Conservation (phyloP, 352 stramenopile species). For the Peronosclerospora sorghi region DNA sequence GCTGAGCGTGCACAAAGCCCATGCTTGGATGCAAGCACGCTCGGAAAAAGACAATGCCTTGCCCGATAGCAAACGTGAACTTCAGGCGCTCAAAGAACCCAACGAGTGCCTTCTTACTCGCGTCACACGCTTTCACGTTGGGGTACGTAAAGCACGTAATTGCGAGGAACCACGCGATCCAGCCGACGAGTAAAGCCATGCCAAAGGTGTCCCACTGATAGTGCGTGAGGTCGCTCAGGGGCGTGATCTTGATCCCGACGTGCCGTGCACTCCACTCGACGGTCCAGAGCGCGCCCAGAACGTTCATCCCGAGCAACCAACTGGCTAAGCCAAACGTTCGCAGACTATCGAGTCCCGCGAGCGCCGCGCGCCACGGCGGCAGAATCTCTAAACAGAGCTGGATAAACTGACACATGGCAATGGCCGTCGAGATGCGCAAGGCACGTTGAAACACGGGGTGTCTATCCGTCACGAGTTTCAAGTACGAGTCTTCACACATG, state of each 20-base stretch:
- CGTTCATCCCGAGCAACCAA: conserved; percentile 52
- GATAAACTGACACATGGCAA: conserved; percentile 78
- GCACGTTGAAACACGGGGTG: conserved; percentile 79
- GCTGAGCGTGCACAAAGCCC: conserved; percentile 79
- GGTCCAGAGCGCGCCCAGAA: conserved; percentile 48
- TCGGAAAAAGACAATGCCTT: conserved; percentile 69
- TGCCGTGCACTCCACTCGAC: conserved; percentile 72
- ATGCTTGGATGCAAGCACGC: conserved; percentile 72
- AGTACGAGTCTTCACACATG: conserved; percentile 74
- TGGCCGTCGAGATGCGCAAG: conserved; percentile 65
- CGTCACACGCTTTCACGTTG: conserved; percentile 43
- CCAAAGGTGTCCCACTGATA: conserved; percentile 77
- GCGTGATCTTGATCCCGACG: conserved; percentile 54
- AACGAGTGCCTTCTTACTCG: conserved; percentile 49
- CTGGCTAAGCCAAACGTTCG: conserved; percentile 49
- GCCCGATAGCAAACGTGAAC: conserved; percentile 68
- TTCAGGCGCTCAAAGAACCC: conserved; percentile 74
- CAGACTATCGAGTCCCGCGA: conserved; percentile 36
- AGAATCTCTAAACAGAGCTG: conserved; percentile 78
- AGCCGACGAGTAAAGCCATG: conserved; percentile 60
- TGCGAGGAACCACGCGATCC: conserved; percentile 77
- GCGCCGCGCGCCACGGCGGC: conserved; percentile 48
- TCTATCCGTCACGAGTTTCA: conserved; percentile 74
- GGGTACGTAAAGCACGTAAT: conserved; percentile 50
- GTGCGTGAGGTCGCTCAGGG: conserved; percentile 47